A percentile compares a stretch with the other conserved stretches of the same genome.
Evolutionary conservation across 495 filamentous ascomycete species (phyloP).

Genomic region (Chaetomium tenue): DNA sequence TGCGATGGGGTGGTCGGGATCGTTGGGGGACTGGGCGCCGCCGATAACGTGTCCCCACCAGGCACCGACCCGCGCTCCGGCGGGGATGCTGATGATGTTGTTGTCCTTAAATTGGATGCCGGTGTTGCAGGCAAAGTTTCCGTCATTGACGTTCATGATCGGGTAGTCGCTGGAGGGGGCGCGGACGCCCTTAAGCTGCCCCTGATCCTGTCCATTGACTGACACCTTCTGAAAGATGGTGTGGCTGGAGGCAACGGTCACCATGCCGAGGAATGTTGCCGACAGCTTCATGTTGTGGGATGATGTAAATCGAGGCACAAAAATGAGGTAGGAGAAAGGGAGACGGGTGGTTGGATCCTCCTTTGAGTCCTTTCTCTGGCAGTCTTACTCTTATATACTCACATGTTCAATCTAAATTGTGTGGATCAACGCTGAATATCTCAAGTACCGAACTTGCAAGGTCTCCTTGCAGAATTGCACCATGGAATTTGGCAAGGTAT

Average conservation of each 20-base stretch:
- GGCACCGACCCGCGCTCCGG: slow-evolving; percentile 47
- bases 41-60: slow-evolving; percentile 55
- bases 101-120: slow-evolving; percentile 39
- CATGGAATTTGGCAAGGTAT: no score
- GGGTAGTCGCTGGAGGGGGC: slow-evolving; percentile 48
- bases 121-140: slow-evolving; percentile 43
- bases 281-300: no score
- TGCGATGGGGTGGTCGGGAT: slow-evolving; percentile 54
- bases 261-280: slow-evolving; percentile 25
- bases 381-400: no score
- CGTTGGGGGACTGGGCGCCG: slow-evolving; percentile 42
- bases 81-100: slow-evolving; percentile 49
- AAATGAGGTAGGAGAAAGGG: no score
- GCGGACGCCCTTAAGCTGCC: slow-evolving; percentile 52
- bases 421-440: no score
- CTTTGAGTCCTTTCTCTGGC: no score
- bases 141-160: slow-evolving; percentile 41
- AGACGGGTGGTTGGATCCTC: no score
- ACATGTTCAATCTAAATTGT: no score
- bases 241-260: slow-evolving; percentile 33
- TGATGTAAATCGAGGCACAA: no score
- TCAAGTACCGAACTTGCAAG: no score
- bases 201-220: slow-evolving; percentile 52
- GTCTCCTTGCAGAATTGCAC: no score
- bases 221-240: slow-evolving; percentile 51